Conservation (phyloP, 2,329 filamentous ascomycete genomes). For the Fusarium tjaetaba region DNA sequence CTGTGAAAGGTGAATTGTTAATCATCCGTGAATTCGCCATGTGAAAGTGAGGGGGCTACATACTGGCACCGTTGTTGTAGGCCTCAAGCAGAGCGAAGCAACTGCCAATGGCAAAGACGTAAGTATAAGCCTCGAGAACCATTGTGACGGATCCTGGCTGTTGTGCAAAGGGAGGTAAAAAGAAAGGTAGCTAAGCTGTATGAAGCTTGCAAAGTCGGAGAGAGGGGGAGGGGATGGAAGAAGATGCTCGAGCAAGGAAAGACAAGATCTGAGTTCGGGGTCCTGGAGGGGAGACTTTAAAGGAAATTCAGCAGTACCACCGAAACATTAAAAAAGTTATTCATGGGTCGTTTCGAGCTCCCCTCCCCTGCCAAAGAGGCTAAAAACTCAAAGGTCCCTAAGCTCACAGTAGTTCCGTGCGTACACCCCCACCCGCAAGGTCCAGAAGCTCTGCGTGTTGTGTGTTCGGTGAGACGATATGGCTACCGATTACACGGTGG, state of each 20-base stretch:
- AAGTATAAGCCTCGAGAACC: constrained; percentile 71
- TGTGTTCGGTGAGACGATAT: constrained; percentile 37
- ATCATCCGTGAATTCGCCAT: background rate
- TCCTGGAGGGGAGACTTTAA: constrained; percentile 31
- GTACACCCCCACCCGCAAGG: constrained; percentile 7
- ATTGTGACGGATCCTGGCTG: constrained; percentile 52
- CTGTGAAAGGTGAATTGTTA: constrained; percentile 50
- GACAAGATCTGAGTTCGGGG: background rate
- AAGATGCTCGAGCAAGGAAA: constrained; percentile 28
- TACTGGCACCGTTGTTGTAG: constrained; percentile 82
- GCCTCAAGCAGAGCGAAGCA: constrained; percentile 80
- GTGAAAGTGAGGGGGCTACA: constrained; percentile 47
- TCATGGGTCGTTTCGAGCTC: background rate
- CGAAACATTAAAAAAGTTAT: background rate
- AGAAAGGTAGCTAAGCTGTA: constrained; percentile 12
- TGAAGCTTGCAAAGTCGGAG: constrained; percentile 4
- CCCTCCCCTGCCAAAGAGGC: background rate
- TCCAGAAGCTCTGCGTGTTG: constrained; percentile 14
- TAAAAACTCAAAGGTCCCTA: constrained; percentile 7
- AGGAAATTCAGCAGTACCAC: constrained; percentile 5
- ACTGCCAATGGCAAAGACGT: constrained; percentile 80
- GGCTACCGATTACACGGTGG: constrained; percentile 33
- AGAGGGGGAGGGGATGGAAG: constrained; percentile 4
- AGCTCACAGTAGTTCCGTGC: constrained; percentile 2
- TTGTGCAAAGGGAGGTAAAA: background rate